Evolutionary conservation across 1,139 yeast species (phyloP), one percentile per base, ranked within the genome.

Genomic region (Nadsonia starkeyi-henricii): DNA sequence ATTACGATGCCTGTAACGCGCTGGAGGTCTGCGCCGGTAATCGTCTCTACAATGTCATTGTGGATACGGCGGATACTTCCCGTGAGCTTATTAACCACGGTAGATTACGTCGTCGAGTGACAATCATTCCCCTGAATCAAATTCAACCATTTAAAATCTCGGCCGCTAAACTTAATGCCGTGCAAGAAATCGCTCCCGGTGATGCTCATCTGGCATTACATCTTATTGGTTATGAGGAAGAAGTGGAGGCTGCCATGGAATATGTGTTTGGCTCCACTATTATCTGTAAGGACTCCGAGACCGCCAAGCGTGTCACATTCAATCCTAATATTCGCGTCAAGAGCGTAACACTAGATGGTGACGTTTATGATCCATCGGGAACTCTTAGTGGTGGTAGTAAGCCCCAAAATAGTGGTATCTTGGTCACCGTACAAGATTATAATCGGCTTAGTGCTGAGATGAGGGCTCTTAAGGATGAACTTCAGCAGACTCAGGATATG

Each of bases 11-110:
- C 51, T 83, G 95, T 0, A 73, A 82, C 43, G 98, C 98, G 0
- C 69, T 93, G 45, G 97, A 93, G 63, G 82, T 85, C 2, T 84
- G 96, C 64, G 98, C 97, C 3, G 98, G 98, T 45, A 94, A 91
- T 2, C 73, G 93, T 56, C 67, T 93, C 41, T 93, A 79, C 63
- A 88, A 89, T 59, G 88, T 93, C 41, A 88, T 93, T 47, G 98
- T 93, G 36, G 96, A 89, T 58, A 81, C 77, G 48, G 93, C 93
- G 51, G 78, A 72, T 23, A 82, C 86, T 4, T 98, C 95, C 8
- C 74, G 95, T 0, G 82, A 81, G 52, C 67, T 93, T 17, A 71
- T 93, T 45, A 91, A 88, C 57, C 72, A 71, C 42, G 97, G 97
- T 8, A 77, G 78, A 53, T 71, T 91, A 50, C 75, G 78, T 57